A percentile compares a stretch with the other conserved stretches of the same genome.
phyloP scores from a whole-genome alignment of 2,329 filamentous ascomycete species.

The Teratosphaeria zuluensis region DNA sequence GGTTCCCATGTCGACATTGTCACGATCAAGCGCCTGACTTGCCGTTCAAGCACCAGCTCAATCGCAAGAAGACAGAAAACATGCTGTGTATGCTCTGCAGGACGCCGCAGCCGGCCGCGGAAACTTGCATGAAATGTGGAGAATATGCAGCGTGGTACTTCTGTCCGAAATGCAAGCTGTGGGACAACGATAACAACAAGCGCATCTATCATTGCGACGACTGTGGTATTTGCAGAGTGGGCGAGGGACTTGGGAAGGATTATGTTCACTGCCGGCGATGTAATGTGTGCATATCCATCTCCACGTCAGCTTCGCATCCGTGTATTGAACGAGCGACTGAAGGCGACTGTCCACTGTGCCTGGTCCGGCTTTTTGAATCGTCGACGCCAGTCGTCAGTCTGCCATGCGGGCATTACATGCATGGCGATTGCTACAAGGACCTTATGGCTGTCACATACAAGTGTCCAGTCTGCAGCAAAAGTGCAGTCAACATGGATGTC shows the following conservation, averaged over 20 bases:
- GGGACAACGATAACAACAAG: constrained; percentile 87
- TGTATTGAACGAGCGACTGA: constrained; percentile 93
- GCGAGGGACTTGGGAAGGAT: constrained; percentile 85
- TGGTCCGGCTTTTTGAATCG: constrained; percentile 93
- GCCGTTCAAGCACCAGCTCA: constrained; percentile 43
- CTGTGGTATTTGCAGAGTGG: constrained; percentile 88
- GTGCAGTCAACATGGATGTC: constrained; percentile 92
- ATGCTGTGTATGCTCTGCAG: constrained; percentile 98
- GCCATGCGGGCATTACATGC: constrained; percentile 92
- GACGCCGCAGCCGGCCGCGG: constrained; percentile 70
- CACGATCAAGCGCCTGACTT: constrained; percentile 73
- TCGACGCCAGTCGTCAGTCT: constrained; percentile 84
- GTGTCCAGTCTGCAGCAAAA: constrained; percentile 93
- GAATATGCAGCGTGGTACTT: constrained; percentile 79
- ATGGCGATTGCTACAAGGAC: constrained; percentile 77
- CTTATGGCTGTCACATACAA: constrained; percentile 88
- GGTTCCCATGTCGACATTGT: constrained; percentile 93
- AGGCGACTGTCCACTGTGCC: constrained; percentile 92
- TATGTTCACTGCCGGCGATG: constrained; percentile 98
- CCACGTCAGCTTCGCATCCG: constrained; percentile 73
- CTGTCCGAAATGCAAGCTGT: constrained; percentile 88
- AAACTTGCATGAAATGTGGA: constrained; percentile 68
- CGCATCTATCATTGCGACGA: constrained; percentile 94
- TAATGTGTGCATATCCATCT: constrained; percentile 86
- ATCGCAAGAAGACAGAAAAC: constrained; percentile 75